A percentile compares a stretch with the other conserved stretches of the same genome.
These are phyloP conservation scores for Schizothecium vesticola DNA, from an alignment of 495 filamentous ascomycete species.

Conservation along the genomic window DNA sequence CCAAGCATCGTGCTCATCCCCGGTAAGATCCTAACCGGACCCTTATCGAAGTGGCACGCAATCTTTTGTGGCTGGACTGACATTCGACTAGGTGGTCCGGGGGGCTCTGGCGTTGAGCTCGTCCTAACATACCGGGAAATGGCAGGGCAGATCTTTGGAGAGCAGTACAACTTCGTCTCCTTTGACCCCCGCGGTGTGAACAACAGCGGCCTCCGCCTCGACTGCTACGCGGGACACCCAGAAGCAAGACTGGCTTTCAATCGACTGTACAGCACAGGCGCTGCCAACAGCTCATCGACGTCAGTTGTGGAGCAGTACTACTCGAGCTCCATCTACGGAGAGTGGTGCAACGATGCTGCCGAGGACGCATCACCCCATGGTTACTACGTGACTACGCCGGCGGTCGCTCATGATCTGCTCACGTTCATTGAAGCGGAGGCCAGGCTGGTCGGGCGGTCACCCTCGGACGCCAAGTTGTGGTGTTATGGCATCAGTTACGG, in stretches of 20 bases:
- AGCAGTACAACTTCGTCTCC: conserved; percentile 6
- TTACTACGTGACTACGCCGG: conserved; percentile 1
- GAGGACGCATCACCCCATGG: neutral
- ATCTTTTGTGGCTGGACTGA: neutral
- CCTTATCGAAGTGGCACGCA: neutral
- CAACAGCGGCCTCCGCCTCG: conserved; percentile 1
- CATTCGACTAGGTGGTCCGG: neutral
- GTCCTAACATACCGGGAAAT: neutral
- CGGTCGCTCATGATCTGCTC: neutral
- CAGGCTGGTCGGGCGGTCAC: too few species aligned
- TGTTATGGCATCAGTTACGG: conserved; percentile 8
- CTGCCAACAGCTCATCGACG: neutral
- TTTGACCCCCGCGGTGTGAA: conserved; percentile 5
- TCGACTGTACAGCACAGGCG: neutral
- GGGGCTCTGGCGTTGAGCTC: neutral
- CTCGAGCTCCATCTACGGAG: conserved; percentile 1
- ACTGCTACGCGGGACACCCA: neutral
- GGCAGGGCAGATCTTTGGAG: neutral
- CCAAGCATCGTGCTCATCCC: conserved; percentile 4
- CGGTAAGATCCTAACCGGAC: neutral
- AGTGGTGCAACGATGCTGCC: conserved; percentile 1
- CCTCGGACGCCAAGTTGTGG: conserved; percentile 1
- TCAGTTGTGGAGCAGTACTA: neutral
- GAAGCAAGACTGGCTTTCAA: neutral
- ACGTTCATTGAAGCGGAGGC: conserved; percentile 1